Evolutionary conservation across 805 yeast species (phyloP).

Genomic region (Starmera quercuum): DNA sequence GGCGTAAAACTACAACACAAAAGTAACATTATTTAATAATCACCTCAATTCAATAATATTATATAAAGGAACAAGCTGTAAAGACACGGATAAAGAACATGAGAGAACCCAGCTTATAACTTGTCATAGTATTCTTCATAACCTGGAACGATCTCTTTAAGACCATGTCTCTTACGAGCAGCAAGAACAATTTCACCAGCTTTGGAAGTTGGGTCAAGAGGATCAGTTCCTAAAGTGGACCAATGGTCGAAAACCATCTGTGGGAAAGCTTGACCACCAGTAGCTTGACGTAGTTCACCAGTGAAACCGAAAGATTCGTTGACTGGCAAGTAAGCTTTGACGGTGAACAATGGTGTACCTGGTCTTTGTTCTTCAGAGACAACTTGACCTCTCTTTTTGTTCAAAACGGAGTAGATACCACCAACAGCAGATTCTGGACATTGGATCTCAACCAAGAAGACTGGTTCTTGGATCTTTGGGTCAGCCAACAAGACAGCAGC

Average conservation of each 20-base stretch:
- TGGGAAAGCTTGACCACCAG: conserved; percentile 99
- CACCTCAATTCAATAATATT: too few species aligned
- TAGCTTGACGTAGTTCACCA: conserved; percentile 98
- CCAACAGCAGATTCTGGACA: conserved; percentile 99
- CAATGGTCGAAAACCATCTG: conserved; percentile 99
- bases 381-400: conserved; percentile 99
- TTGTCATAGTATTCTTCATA: conserved; percentile 98
- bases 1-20: too few species aligned
- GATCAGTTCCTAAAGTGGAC: conserved; percentile 87
- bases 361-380: conserved; percentile 99
- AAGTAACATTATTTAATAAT: too few species aligned
- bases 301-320: conserved; percentile 99
- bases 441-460: conserved; percentile 98
- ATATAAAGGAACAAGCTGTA: too few species aligned
- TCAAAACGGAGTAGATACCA: conserved; percentile 99
- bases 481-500: conserved; percentile 97
- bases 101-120: conserved; percentile 44
- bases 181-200: conserved; percentile 58
- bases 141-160: conserved; percentile 96
- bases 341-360: conserved; percentile 99
- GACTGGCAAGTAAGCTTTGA: conserved; percentile 99
- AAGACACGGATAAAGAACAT: too few species aligned
- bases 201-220: conserved; percentile 75
- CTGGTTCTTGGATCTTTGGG: conserved; percentile 99
- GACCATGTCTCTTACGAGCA: conserved; percentile 92